Percentiles rank a stretch among this genome's conserved stretches.
Conservation (phyloP, 2,329 filamentous ascomycete species). For the Penicillium sp. region DNA sequence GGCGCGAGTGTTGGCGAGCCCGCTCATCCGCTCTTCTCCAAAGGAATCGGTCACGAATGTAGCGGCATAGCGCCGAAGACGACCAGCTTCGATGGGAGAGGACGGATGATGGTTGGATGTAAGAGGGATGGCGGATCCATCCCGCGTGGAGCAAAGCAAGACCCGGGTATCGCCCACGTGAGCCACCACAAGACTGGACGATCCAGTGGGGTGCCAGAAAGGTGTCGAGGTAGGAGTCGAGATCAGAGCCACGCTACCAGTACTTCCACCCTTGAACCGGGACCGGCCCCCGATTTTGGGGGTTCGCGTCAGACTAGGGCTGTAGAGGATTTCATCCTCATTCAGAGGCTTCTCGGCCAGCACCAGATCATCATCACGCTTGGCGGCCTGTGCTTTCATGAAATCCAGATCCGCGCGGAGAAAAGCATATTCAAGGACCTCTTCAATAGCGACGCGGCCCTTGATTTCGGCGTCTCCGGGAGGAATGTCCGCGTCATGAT, state of each 20-base stretch:
- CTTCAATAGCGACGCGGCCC: conserved; percentile 39
- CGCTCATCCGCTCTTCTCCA: conserved; percentile 90
- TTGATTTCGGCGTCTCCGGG: conserved; percentile 23
- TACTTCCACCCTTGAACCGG: conserved; percentile 90
- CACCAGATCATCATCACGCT: conserved; percentile 65
- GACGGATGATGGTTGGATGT: conserved; percentile 91
- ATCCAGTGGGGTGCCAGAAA: conserved; percentile 88
- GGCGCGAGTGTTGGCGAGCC: conserved; percentile 85
- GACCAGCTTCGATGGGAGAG: conserved; percentile 73
- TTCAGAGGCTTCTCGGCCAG: conserved; percentile 73
- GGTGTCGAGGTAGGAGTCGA: conserved; percentile 86
- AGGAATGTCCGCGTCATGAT: conserved; percentile 26
- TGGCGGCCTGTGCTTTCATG: conserved; percentile 77
- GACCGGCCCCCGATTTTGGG: conserved; percentile 62
- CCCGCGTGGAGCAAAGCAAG: conserved; percentile 78
- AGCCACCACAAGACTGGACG: conserved; percentile 75
- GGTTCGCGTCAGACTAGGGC: conserved; percentile 45
- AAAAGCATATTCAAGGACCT: conserved; percentile 81
- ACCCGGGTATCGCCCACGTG: conserved; percentile 93
- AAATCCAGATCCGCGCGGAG: conserved; percentile 92
- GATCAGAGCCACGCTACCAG: conserved; percentile 81
- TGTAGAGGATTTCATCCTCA: conserved; percentile 73
- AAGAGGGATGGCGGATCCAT: conserved; percentile 70
- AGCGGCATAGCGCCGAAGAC: conserved; percentile 77
- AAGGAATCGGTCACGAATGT: conserved; percentile 93